These are phyloP conservation scores for Cladosporium sp. DNA, from an alignment of 2,329 filamentous ascomycete genomes.

Conservation along the genomic window DNA sequence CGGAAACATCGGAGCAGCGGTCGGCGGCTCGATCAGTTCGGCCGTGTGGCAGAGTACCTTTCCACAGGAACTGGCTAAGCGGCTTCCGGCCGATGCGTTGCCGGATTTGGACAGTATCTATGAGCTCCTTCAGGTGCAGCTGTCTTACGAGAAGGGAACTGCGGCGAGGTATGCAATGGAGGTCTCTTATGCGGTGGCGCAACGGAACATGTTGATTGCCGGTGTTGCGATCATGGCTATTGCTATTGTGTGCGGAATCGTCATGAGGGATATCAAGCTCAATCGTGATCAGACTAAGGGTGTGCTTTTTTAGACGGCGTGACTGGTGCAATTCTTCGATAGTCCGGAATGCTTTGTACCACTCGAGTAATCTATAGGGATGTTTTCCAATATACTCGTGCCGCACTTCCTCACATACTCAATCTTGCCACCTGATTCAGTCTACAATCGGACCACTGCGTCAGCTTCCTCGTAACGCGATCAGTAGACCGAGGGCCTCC, in stretches of 20 bases:
- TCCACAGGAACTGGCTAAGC: conserved; percentile 17
- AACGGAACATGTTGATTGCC: conserved; percentile 35
- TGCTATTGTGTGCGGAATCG: conserved; percentile 12
- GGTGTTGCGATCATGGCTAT: conserved; percentile 21
- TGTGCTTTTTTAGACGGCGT: conserved; percentile 8
- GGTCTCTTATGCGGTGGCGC: conserved; percentile 32
- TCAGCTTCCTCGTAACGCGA: too few species aligned
- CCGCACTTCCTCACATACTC: too few species aligned
- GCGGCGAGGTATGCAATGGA: conserved; percentile 44
- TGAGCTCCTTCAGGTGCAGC: conserved; percentile 50
- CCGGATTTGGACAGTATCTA: conserved; percentile 39
- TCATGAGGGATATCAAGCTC: conserved; percentile 22
- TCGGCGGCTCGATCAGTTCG: conserved; percentile 42
- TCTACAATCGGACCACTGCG: too few species aligned
- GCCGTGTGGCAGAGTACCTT: conserved; percentile 26
- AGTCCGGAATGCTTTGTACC: too few species aligned
- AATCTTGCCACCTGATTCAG: too few species aligned
- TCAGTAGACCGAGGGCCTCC: too few species aligned
- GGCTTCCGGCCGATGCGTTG: conserved; percentile 14
- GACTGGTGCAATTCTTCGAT: too few species aligned
- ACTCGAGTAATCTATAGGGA: too few species aligned
- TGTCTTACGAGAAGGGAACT: conserved; percentile 49
- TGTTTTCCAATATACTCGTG: too few species aligned
- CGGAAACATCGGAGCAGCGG: conserved; percentile 44
- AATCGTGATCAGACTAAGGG: conserved; percentile 16